Percentiles rank a stretch among this genome's conserved stretches.
Conservation (phyloP, 1,284 basidiomycete genomes). For the Volvariella surrecta region DNA sequence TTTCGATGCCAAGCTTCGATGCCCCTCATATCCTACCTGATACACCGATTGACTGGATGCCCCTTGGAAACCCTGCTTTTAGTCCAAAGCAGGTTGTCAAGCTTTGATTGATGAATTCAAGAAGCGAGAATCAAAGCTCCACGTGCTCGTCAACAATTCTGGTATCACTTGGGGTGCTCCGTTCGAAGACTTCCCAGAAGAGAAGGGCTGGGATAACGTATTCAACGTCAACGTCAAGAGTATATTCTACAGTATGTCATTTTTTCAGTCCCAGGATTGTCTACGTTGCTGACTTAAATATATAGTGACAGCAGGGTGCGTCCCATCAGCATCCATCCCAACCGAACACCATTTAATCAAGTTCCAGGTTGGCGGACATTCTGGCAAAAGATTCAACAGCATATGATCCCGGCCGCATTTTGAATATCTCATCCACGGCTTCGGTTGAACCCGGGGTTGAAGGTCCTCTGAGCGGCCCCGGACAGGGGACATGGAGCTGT, state of each 20-base stretch:
- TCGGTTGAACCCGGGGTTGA: slow-evolving; percentile 52
- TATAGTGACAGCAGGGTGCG: slow-evolving; percentile 59
- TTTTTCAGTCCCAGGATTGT: not conserved
- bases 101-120: slow-evolving; percentile 63
- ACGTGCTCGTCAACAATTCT: slow-evolving; percentile 77
- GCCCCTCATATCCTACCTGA: no score
- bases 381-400: slow-evolving; percentile 62
- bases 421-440: slow-evolving; percentile 77
- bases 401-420: slow-evolving; percentile 63
- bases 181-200: slow-evolving; percentile 67
- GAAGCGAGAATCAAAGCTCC: slow-evolving; percentile 59
- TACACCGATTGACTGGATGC: not conserved
- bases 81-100: slow-evolving; percentile 79
- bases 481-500: slow-evolving; percentile 79
- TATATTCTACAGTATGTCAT: slow-evolving; percentile 62
- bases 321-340: not conserved
- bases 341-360: not conserved
- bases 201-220: slow-evolving; percentile 79
- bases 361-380: slow-evolving; percentile 45
- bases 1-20: not conserved
- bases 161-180: slow-evolving; percentile 77
- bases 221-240: slow-evolving; percentile 77
- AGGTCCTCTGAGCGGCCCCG: slow-evolving; percentile 40
- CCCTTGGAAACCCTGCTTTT: not conserved
- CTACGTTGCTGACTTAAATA: slow-evolving; percentile 2